A percentile compares a stretch with the other conserved stretches of the same genome.
phyloP scores from a whole-genome alignment of 129 eudicot species.

The Helichrysum umbraculigerum region DNA sequence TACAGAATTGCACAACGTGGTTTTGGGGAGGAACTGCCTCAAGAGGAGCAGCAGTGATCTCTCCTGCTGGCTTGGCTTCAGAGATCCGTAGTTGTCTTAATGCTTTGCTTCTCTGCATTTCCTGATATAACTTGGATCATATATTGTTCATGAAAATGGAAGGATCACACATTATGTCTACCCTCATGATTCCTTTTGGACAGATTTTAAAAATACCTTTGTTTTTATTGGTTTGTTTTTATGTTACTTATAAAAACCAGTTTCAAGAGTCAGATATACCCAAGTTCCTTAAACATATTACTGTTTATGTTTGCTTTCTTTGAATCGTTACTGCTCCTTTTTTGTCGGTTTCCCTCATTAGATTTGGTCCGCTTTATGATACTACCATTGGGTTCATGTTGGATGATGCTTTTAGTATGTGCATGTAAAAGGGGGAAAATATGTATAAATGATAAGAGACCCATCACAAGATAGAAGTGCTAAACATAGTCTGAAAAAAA shows the following conservation, averaged over 20 bases:
- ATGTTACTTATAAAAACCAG: constrained; percentile 12
- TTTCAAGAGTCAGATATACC: background rate
- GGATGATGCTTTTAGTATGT: background rate
- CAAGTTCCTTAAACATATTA: background rate
- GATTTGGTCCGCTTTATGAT: background rate
- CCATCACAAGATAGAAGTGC: too few species aligned
- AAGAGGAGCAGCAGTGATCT: constrained; percentile 55
- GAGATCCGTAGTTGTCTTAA: constrained; percentile 3
- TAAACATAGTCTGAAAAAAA: too few species aligned
- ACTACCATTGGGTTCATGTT: background rate
- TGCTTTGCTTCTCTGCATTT: constrained; percentile 11
- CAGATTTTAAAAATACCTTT: background rate
- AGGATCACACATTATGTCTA: constrained; percentile 12
- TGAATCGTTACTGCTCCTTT: background rate
- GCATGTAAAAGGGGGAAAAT: too few species aligned
- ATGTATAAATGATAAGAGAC: too few species aligned
- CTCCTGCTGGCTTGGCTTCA: background rate
- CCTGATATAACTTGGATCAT: constrained; percentile 15
- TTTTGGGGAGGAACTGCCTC: constrained; percentile 53
- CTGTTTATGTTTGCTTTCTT: constrained; percentile 9
- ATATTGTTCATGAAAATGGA: constrained; percentile 11
- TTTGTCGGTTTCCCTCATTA: background rate
- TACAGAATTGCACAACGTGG: constrained; percentile 93
- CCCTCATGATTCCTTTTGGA: background rate
- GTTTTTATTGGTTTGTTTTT: constrained; percentile 19